Conservation (phyloP, 805 yeast genomes). For the Kodamaea leandrae region DNA sequence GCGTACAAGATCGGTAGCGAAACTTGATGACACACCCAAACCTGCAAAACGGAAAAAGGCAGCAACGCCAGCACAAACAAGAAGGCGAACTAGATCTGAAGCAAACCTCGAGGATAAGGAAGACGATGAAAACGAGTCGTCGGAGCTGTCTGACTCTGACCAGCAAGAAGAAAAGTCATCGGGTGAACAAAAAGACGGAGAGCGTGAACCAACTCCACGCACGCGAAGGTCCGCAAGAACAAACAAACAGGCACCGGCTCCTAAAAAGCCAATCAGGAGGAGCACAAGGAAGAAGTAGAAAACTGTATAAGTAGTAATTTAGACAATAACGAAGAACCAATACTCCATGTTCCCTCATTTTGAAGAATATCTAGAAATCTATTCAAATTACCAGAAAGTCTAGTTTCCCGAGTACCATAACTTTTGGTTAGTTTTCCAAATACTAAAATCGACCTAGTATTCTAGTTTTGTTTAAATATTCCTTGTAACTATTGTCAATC, state of each 20-base stretch:
- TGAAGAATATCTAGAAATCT: no score
- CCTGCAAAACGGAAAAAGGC: conserved; percentile 9
- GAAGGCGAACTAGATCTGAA: conserved; percentile 21
- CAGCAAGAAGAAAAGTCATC: conserved; percentile 7
- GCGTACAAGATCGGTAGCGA: conserved; percentile 20
- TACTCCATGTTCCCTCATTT: no score
- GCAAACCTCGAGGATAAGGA: conserved; percentile 6
- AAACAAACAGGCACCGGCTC: conserved; percentile 4
- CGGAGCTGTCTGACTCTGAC: conserved; percentile 10
- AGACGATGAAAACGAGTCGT: conserved; percentile 9
- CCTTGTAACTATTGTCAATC: no score
- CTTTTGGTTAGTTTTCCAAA: no score
- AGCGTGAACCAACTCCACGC: conserved; percentile 9
- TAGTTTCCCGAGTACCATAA: no score
- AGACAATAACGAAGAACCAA: no score
- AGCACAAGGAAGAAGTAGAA: conserved; percentile 14
- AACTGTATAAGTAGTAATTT: no score
- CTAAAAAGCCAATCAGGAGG: conserved; percentile 13
- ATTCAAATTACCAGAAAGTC: no score
- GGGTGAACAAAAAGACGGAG: conserved; percentile 2
- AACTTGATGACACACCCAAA: conserved; percentile 14
- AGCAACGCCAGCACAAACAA: conserved; percentile 11
- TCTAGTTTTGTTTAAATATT: no score
- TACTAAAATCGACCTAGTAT: no score
- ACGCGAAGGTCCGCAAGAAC: conserved; percentile 6